Percentiles rank a stretch among this genome's conserved stretches.
phyloP scores from a whole-genome alignment of 2,329 filamentous ascomycete genomes.

The Tricladium varicosporioides region DNA sequence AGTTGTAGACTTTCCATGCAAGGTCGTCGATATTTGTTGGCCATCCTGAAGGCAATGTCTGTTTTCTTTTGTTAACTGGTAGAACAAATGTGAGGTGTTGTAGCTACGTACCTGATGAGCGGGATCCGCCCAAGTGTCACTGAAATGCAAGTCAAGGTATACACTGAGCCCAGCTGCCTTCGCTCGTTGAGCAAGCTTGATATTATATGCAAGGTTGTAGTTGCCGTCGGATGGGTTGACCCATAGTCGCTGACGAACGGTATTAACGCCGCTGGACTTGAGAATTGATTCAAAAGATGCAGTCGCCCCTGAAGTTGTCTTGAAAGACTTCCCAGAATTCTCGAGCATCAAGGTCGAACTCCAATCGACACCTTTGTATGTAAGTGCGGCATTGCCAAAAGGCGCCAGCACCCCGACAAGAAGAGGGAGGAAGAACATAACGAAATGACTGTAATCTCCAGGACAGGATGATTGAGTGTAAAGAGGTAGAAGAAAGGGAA shows the following conservation, averaged over 20 bases:
- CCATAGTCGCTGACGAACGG: constrained; percentile 69
- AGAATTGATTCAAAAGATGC: constrained; percentile 63
- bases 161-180: constrained; percentile 57
- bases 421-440: constrained; percentile 10
- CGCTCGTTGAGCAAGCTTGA: constrained; percentile 64
- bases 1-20: constrained; percentile 63
- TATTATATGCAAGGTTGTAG: constrained; percentile 70
- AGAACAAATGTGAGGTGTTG: neutral
- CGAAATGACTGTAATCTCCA: neutral
- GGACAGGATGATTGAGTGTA: neutral
- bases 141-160: constrained; percentile 64
- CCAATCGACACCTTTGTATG: constrained; percentile 68
- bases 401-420: constrained; percentile 2
- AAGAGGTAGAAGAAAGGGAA: neutral
- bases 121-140: constrained; percentile 71
- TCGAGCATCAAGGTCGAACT: constrained; percentile 66
- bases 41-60: constrained; percentile 62
- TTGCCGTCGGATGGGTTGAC: constrained; percentile 63
- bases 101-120: constrained; percentile 48
- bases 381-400: constrained; percentile 40
- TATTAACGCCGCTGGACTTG: constrained; percentile 61
- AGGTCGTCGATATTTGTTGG: constrained; percentile 56
- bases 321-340: constrained; percentile 58
- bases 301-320: constrained; percentile 49
- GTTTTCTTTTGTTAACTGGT: neutral